Evolutionary conservation across 345 rosid genomes (phyloP), one percentile per base, ranked within the genome.

Genomic region (Mallotus nudiflorus): DNA sequence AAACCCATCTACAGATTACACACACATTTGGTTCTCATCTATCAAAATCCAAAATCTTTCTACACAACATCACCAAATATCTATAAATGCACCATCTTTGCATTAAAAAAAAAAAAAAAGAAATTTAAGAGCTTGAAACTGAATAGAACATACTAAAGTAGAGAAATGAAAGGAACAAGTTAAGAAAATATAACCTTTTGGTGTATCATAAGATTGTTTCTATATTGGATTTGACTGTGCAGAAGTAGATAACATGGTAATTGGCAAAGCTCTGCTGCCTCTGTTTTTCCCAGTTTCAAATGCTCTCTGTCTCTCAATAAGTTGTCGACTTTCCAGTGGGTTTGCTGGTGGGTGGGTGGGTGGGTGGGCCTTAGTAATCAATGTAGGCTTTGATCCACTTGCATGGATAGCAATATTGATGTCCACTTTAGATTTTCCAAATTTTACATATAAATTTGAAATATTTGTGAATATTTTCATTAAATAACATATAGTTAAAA

Each of bases 11-110:
- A 46, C 44, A 20, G 40, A 29, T 0, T 55, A 20, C 22, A 33
- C 19, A 59, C 14, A 37, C 46, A 16, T 25, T 35, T 46, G 22
- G 37, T 28, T 27, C 27, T 60, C 65, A 52, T 29, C 60, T 62
- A 3, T 42, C 9, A 44, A 70, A 70, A n/a, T n/a, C 67, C 58
- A 51, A 65, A 65, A 22, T 52, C 12, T 42, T 31, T 48, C 44
- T 60, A n/a, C 16, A 11, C 49, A 10, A 3, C 55, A 59, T 13
- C 25, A 62, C 19, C 68, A 46, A 62, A 27, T 28, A 13, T 18
- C 3, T 24, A 27, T 15, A 44, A 19, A 49, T 51, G 27, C 19
- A 18, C 55, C 6, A 18, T 9, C 66, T 59, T 45, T 29, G 50
- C 42, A 11, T 10, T 3, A 24, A 37, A 51, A n/a, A n/a, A n/a